These are phyloP conservation scores for Luvunga scandens DNA, from an alignment of 345 rosid species.

Conservation along the genomic window DNA sequence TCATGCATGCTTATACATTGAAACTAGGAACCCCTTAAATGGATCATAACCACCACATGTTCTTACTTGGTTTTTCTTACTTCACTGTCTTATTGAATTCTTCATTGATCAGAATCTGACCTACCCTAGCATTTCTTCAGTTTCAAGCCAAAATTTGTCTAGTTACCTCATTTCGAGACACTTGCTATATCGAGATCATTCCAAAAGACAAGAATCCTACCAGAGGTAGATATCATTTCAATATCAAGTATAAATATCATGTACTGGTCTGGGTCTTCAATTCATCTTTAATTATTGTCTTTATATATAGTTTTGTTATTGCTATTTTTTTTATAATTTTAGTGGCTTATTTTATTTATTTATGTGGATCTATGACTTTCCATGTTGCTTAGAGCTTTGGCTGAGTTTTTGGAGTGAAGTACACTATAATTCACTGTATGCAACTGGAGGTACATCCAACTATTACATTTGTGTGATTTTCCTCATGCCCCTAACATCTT, in stretches of 20 bases:
- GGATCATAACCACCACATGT: not conserved
- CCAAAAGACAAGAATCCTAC: constrained; percentile 65
- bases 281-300: not conserved
- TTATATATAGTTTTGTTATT: not conserved
- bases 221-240: constrained; percentile 49
- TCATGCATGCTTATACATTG: not conserved
- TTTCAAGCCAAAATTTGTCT: constrained; percentile 76
- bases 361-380: not conserved
- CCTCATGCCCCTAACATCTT: not conserved
- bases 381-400: constrained; percentile 60
- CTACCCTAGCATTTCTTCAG: constrained; percentile 42
- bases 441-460: constrained; percentile 61
- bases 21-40: no score
- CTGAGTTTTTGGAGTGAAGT: constrained; percentile 99
- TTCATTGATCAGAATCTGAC: constrained; percentile 26
- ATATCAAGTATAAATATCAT: not conserved
- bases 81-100: not conserved
- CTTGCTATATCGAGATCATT: constrained; percentile 74
- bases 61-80: not conserved
- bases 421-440: constrained; percentile 86
- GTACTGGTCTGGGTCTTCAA: not conserved
- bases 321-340: no score
- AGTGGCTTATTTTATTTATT: not conserved
- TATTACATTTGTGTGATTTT: not conserved
- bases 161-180: constrained; percentile 90